Conservation (phyloP, 2,329 filamentous ascomycete genomes). For the Samsoniella hepiali region DNA sequence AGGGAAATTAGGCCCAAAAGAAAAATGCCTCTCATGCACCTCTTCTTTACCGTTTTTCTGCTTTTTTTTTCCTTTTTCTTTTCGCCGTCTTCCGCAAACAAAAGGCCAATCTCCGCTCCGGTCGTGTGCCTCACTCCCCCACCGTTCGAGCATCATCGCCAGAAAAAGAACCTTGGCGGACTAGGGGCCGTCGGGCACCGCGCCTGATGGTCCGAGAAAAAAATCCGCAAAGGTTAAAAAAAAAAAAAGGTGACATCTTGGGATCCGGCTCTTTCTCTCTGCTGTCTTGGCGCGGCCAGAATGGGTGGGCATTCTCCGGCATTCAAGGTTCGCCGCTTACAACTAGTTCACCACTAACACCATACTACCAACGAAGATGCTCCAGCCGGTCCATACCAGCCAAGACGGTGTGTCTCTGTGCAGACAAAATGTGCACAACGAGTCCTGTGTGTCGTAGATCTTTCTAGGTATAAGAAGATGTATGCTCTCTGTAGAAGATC, state of each 20-base stretch:
- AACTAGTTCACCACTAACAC: not conserved
- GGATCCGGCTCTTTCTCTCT: not conserved
- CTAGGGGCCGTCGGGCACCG: too few species aligned
- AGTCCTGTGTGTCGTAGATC: not conserved
- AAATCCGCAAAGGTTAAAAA: too few species aligned
- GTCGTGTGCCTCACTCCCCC: too few species aligned
- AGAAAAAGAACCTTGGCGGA: too few species aligned
- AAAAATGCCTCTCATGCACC: not conserved
- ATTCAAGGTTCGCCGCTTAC: not conserved
- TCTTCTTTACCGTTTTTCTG: not conserved
- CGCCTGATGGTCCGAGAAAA: too few species aligned
- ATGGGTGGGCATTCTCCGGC: not conserved
- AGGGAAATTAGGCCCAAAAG: not conserved
- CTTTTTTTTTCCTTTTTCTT: too few species aligned
- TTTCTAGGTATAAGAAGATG: not conserved
- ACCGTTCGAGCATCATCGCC: too few species aligned
- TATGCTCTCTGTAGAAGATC: not conserved
- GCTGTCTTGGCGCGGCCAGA: not conserved
- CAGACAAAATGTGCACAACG: not conserved
- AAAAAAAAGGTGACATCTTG: too few species aligned
- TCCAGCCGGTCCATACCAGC: not conserved
- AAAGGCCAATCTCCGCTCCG: too few species aligned
- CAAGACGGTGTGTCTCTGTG: not conserved
- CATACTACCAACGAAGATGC: not conserved
- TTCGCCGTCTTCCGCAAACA: too few species aligned